These are phyloP conservation scores for Candida tunisiensis DNA, from an alignment of 1,139 yeast genomes.

Conservation along the genomic window DNA sequence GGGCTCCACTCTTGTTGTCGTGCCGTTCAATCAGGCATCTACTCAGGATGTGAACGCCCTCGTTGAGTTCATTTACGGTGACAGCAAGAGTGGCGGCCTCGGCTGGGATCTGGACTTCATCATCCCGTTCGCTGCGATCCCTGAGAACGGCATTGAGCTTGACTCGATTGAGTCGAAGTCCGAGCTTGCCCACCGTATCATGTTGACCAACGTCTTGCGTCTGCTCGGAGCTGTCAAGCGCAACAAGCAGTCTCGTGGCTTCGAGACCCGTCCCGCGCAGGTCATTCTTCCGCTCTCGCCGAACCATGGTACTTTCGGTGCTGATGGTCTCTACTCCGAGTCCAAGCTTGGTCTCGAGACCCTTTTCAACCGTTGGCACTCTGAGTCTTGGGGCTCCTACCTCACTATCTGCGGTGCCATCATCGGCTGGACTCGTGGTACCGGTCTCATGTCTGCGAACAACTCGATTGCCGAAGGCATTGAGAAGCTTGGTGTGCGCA, in stretches of 20 bases:
- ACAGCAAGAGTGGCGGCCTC: slow-evolving; percentile 64
- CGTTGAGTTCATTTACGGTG: slow-evolving; percentile 68
- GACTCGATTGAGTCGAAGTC: slow-evolving; percentile 88
- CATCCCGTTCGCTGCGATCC: slow-evolving; percentile 96
- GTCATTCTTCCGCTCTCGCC: slow-evolving; percentile 93
- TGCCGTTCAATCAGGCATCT: slow-evolving; percentile 97
- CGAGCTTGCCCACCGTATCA: slow-evolving; percentile 94
- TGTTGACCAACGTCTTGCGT: slow-evolving; percentile 91
- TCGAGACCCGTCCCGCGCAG: slow-evolving; percentile 97
- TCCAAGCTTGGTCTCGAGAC: slow-evolving; percentile 92
- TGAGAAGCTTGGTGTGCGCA: slow-evolving; percentile 89
- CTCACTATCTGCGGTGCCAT: slow-evolving; percentile 95
- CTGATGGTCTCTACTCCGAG: slow-evolving; percentile 95
- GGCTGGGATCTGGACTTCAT: slow-evolving; percentile 97
- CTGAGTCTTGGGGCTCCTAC: slow-evolving; percentile 92
- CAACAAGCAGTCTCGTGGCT: slow-evolving; percentile 53
- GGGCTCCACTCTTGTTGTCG: slow-evolving; percentile 85
- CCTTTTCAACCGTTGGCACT: slow-evolving; percentile 94
- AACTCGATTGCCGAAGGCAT: slow-evolving; percentile 96
- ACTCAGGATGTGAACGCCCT: slow-evolving; percentile 83
- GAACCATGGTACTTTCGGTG: slow-evolving; percentile 96
- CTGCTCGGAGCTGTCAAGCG: slow-evolving; percentile 80
- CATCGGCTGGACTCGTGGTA: slow-evolving; percentile 99
- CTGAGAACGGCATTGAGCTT: slow-evolving; percentile 93
- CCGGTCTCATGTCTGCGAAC: slow-evolving; percentile 96